Evolutionary conservation across 164 flowering plant species (phyloP).

Genomic region (Hamamelis virginiana): DNA sequence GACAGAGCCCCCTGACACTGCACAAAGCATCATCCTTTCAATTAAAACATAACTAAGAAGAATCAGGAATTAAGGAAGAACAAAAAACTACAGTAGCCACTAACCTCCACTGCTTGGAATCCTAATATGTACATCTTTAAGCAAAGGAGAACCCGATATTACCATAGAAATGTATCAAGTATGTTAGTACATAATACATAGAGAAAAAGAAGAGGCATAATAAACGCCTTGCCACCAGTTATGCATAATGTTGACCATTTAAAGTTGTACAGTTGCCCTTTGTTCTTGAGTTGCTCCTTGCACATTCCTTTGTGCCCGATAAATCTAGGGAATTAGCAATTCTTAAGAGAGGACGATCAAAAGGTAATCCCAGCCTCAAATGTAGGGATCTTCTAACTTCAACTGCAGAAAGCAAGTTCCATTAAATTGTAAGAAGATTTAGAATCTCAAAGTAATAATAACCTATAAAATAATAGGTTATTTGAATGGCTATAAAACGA

Average conservation of each 20-base stretch:
- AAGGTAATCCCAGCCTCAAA: conserved; percentile 75
- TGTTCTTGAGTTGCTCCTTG: conserved; percentile 30
- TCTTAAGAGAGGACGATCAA: conserved; percentile 85
- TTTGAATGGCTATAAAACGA: no score
- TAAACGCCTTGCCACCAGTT: neutral
- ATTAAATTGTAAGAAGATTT: neutral
- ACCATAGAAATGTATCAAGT: conserved; percentile 10
- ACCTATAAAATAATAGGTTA: no score
- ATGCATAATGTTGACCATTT: neutral
- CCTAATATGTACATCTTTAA: conserved; percentile 81
- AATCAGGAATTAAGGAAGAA: neutral
- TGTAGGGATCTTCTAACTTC: conserved; percentile 76
- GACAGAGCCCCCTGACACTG: conserved; percentile 76
- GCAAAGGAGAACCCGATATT: conserved; percentile 56
- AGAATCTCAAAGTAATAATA: neutral
- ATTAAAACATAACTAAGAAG: neutral
- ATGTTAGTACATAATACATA: conserved; percentile 4
- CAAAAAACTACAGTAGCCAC: conserved; percentile 19
- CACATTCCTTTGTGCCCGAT: conserved; percentile 22
- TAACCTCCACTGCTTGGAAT: conserved; percentile 87
- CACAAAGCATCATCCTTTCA: conserved; percentile 11
- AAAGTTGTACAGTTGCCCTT: conserved; percentile 41
- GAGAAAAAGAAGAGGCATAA: neutral
- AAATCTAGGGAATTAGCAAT: conserved; percentile 74
- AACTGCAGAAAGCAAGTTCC: conserved; percentile 48